These are phyloP conservation scores for Populus hybrid DNA, from an alignment of 441 rosid genomes.

Conservation along the genomic window DNA sequence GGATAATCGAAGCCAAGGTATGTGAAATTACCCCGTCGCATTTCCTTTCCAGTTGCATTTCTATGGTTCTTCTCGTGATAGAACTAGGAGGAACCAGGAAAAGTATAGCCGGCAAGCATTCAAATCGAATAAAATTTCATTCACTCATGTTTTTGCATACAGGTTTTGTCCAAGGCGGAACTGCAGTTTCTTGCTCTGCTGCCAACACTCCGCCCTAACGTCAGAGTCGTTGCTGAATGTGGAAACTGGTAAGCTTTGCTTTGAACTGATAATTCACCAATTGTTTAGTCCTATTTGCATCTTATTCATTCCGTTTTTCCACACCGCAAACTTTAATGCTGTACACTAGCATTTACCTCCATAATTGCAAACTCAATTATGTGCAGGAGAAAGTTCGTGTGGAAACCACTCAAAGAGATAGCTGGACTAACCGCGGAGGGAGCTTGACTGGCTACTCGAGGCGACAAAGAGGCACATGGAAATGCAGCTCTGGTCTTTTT, in stretches of 20 bases:
- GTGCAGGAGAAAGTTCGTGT: constrained; percentile 76
- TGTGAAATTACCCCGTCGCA: not conserved
- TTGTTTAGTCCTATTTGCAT: not conserved
- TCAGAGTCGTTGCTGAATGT: constrained; percentile 79
- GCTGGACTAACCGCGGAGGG: constrained; percentile 48
- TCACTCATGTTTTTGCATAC: not conserved
- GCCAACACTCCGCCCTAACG: constrained; percentile 77
- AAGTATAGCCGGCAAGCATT: not conserved
- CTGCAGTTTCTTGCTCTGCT: constrained; percentile 87
- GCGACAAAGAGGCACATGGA: not conserved
- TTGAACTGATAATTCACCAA: not conserved
- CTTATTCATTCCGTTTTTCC: not conserved
- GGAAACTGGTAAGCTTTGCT: constrained; percentile 62
- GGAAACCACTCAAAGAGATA: constrained; percentile 79
- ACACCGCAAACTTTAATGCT: not conserved
- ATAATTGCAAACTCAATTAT: not conserved
- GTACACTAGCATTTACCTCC: not conserved
- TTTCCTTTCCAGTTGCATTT: not conserved
- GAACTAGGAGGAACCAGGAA: not conserved
- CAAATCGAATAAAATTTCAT: not conserved
- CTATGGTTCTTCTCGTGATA: not conserved
- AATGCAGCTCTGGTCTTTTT: constrained; percentile 1
- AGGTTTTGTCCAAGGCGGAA: constrained; percentile 84
- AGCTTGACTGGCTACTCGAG: constrained; percentile 19
- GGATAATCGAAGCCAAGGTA: constrained; percentile 94